Evolutionary conservation across 345 rosid genomes (phyloP).

Genomic region (Firmiana major): DNA sequence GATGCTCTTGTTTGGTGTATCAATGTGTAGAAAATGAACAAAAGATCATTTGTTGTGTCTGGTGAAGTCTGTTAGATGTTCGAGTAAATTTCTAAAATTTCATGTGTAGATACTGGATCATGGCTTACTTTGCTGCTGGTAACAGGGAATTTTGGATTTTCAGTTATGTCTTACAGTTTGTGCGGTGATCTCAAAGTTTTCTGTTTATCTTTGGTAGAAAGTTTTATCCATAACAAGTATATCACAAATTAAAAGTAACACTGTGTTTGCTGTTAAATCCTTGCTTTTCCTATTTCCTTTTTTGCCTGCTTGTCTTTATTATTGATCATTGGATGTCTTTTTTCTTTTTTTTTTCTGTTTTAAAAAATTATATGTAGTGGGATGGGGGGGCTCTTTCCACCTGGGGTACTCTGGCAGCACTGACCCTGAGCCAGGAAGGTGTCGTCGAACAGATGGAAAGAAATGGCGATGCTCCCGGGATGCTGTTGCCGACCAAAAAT

Average conservation of each 20-base stretch:
- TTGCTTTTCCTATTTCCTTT: not conserved
- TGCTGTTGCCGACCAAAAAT: slow-evolving; percentile 72
- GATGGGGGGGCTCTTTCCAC: slow-evolving; percentile 76
- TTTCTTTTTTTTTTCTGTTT: not conserved
- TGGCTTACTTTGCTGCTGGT: slow-evolving; percentile 12
- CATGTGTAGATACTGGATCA: slow-evolving; percentile 4
- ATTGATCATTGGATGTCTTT: not conserved
- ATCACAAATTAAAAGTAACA: slow-evolving; percentile 2
- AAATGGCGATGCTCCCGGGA: slow-evolving; percentile 84
- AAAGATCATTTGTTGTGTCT: not conserved
- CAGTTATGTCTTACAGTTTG: not conserved
- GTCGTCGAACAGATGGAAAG: slow-evolving; percentile 79
- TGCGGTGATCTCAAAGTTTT: slow-evolving; percentile 15
- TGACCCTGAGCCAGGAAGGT: slow-evolving; percentile 74
- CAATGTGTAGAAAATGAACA: not conserved
- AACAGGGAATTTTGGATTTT: slow-evolving; percentile 10
- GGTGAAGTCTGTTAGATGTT: not conserved
- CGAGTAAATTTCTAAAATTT: not conserved
- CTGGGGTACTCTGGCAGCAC: slow-evolving; percentile 49
- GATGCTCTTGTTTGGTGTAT: not conserved
- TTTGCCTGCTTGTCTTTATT: slow-evolving; percentile 6
- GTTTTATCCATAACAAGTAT: slow-evolving; percentile 7
- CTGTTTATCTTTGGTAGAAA: slow-evolving; percentile 15
- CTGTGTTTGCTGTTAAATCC: slow-evolving; percentile 6
- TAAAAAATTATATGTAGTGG: slow-evolving; percentile 30